These are phyloP conservation scores for Mytilinidion resinicola DNA, from an alignment of 495 filamentous ascomycete genomes.

Conservation along the genomic window DNA sequence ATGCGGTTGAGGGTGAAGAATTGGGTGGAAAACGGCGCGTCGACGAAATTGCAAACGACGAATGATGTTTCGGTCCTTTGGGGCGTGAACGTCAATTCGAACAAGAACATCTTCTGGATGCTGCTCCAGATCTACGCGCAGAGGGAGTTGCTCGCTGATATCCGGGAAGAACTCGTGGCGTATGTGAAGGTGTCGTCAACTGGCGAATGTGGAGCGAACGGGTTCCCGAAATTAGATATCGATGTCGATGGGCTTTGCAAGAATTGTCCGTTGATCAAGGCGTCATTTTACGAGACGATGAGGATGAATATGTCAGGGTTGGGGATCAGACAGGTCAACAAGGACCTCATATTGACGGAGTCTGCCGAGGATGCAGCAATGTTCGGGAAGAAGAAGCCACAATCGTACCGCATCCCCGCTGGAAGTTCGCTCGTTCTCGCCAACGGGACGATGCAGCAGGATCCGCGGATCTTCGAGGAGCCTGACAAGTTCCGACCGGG, in stretches of 20 bases:
- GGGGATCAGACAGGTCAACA: slow-evolving; percentile 12
- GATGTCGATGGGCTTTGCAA: slow-evolving; percentile 13
- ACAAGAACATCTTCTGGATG: slow-evolving; percentile 28
- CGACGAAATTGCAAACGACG: slow-evolving; percentile 1
- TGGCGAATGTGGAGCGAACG: slow-evolving; percentile 1
- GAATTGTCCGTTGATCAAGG: slow-evolving; percentile 12
- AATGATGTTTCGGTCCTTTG: slow-evolving; percentile 13
- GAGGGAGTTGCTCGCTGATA: slow-evolving; percentile 12
- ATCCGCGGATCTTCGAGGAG: slow-evolving; percentile 11
- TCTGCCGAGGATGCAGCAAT: slow-evolving; percentile 6
- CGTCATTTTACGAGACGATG: slow-evolving; percentile 15
- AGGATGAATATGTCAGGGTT: slow-evolving; percentile 16
- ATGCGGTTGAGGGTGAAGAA: slow-evolving; percentile 10
- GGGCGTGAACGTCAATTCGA: slow-evolving; percentile 16
- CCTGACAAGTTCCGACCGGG: slow-evolving; percentile 9
- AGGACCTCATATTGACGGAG: slow-evolving; percentile 4
- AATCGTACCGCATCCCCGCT: slow-evolving; percentile 11
- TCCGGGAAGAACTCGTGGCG: slow-evolving; percentile 19
- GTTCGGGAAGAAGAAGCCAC: slow-evolving; percentile 14
- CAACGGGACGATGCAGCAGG: slow-evolving; percentile 16
- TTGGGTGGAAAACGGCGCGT: slow-evolving; percentile 5
- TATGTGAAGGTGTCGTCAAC: slow-evolving; percentile 6
- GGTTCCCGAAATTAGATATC: slow-evolving; percentile 8
- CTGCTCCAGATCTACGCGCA: slow-evolving; percentile 24
- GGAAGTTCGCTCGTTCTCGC: slow-evolving; percentile 7